Conservation (phyloP, 805 yeast species). For the Yamadazyma tumulicola region DNA sequence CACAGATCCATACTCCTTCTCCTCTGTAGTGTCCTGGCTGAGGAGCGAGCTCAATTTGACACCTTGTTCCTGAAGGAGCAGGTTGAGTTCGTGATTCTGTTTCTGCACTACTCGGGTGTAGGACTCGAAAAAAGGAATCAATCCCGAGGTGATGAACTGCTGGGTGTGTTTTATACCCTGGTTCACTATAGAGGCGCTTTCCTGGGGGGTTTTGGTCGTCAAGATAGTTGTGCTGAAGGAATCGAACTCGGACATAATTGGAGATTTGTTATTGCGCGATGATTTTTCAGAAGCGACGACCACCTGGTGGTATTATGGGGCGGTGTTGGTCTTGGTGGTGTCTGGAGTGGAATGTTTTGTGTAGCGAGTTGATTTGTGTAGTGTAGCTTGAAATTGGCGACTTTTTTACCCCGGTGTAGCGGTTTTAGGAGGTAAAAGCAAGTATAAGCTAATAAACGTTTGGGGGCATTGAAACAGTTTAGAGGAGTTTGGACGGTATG, state of each 20-base stretch:
- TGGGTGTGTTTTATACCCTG: slow-evolving; percentile 29
- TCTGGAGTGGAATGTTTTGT: too few relatives aligned
- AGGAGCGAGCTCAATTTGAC: slow-evolving; percentile 3
- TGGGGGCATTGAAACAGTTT: too few relatives aligned
- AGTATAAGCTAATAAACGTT: too few relatives aligned
- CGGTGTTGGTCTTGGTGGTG: too few relatives aligned
- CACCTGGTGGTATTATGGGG: too few relatives aligned
- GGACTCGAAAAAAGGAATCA: slow-evolving; percentile 31
- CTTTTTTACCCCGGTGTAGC: too few relatives aligned
- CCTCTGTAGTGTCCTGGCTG: slow-evolving; percentile 3
- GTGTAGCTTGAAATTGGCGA: too few relatives aligned
- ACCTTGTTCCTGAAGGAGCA: slow-evolving; percentile 44
- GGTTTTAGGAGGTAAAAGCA: too few relatives aligned
- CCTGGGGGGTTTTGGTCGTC: slow-evolving; percentile 40
- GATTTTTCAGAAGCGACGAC: too few relatives aligned
- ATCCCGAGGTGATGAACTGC: slow-evolving; percentile 24
- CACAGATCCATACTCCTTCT: slow-evolving; percentile 35
- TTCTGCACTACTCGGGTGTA: slow-evolving; percentile 18
- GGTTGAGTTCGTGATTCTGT: slow-evolving; percentile 56
- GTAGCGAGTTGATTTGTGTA: too few relatives aligned
- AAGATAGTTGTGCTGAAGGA: slow-evolving; percentile 30
- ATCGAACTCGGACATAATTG: slow-evolving; percentile 10
- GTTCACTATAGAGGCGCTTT: slow-evolving; percentile 38
- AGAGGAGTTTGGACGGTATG: too few relatives aligned
- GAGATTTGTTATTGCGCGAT: too few relatives aligned